Conservation (phyloP, 1,139 yeast genomes). For the Zygoascus sp. region DNA sequence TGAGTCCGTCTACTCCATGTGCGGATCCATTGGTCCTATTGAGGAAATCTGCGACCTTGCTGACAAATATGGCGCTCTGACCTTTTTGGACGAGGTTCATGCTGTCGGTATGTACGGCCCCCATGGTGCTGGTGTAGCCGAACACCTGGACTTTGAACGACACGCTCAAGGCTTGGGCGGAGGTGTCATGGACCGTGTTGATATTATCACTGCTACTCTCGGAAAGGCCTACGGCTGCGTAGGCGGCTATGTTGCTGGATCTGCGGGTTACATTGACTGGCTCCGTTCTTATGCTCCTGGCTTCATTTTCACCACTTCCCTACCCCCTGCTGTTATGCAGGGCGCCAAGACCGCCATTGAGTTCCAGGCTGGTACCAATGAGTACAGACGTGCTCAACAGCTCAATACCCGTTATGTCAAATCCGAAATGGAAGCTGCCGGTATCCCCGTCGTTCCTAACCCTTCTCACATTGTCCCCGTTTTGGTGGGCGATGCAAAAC, state of each 20-base stretch:
- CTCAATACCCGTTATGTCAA: conserved; percentile 81
- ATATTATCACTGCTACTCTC: conserved; percentile 93
- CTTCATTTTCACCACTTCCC: conserved; percentile 89
- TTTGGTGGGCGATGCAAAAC: conserved; percentile 87
- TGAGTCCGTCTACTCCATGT: conserved; percentile 97
- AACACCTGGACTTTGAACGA: conserved; percentile 82
- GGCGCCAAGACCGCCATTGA: conserved; percentile 87
- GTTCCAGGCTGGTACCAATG: conserved; percentile 71
- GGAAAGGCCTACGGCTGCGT: conserved; percentile 97
- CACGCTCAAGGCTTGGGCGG: conserved; percentile 56
- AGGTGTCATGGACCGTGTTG: conserved; percentile 83
- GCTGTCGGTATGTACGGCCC: conserved; percentile 99
- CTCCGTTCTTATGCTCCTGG: conserved; percentile 96
- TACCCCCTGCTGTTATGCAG: conserved; percentile 98
- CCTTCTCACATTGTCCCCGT: conserved; percentile 97
- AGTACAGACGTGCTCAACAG: conserved; percentile 82
- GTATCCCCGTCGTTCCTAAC: conserved; percentile 94
- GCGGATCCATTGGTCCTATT: conserved; percentile 95
- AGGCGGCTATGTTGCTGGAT: conserved; percentile 96
- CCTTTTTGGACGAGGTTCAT: conserved; percentile 96
- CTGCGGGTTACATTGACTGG: conserved; percentile 83
- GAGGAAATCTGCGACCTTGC: conserved; percentile 92
- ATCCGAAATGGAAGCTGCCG: conserved; percentile 58
- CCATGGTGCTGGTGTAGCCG: conserved; percentile 99
- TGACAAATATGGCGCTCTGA: conserved; percentile 93